Base-by-base conservation (phyloP, 805 yeast species). In the Suhomyces tanzawaensis region DNA sequence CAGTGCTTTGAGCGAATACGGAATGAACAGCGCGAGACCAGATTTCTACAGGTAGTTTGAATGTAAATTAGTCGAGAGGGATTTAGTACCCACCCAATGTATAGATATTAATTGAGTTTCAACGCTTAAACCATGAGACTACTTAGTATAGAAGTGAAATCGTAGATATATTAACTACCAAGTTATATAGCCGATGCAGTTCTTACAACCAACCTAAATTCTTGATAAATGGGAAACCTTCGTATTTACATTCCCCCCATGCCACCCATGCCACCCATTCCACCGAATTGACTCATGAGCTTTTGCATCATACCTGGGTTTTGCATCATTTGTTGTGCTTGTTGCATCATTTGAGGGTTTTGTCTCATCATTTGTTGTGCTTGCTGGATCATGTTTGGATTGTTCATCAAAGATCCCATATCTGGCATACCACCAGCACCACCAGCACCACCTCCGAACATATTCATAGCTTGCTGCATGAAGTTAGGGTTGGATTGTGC, bases 1-100 rank as follows among this genome's bases (percentile, higher is more conserved):
- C 50, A 85, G 88, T 57, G 98, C 98, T 1, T 70, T 95, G 44
- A 79, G 88, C 31, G 99, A 93, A 57, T 93, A 93, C 55, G 96
- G 96, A 2, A 70, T 93, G 48, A 90, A 93, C 53, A 79, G 93
- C 4, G 77, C 82, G 46, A 76, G 96, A 52, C 98, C 99, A 0
- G 98, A 89, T 48, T 93, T 90, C 60, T 93, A 93, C 64, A 81
- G 97, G 49, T 91, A 62, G 34, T n/a, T n/a, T n/a, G n/a, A n/a
- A n/a, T n/a, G n/a, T n/a, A n/a, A n/a, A n/a, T n/a, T n/a, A n/a
- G n/a, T n/a, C n/a, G n/a, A n/a, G n/a, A n/a, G n/a, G n/a, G n/a
- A n/a, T n/a, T n/a, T n/a, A n/a, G n/a, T n/a, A n/a, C n/a, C n/a
- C n/a, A n/a, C n/a, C n/a, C n/a, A n/a, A n/a, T n/a, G n/a, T n/a